Conservation (phyloP, 2,329 filamentous ascomycete species). For the Talaromyces sp. region DNA sequence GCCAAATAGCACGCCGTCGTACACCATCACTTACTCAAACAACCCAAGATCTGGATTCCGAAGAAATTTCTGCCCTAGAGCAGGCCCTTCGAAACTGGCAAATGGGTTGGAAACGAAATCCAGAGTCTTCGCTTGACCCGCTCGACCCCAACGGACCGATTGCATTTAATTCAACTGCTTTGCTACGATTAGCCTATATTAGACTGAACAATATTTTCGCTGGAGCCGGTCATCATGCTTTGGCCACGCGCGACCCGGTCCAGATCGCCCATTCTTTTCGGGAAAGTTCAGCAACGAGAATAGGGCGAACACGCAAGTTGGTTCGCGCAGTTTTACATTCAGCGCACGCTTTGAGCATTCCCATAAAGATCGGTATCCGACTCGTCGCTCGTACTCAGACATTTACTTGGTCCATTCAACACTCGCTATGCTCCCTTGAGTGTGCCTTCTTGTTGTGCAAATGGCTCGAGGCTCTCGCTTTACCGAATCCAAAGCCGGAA, state of each 20-base stretch:
- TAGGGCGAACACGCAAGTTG: slow-evolving; percentile 54
- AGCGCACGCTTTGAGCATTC: slow-evolving; percentile 61
- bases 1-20: slow-evolving; percentile 30
- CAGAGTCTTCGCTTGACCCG: slow-evolving; percentile 32
- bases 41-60: slow-evolving; percentile 14
- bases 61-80: slow-evolving; percentile 39
- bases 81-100: slow-evolving; percentile 42
- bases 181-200: slow-evolving; percentile 55
- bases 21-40: slow-evolving; percentile 22
- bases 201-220: slow-evolving; percentile 57
- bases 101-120: slow-evolving; percentile 33
- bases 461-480: slow-evolving; percentile 32
- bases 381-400: slow-evolving; percentile 34
- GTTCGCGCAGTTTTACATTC: slow-evolving; percentile 61
- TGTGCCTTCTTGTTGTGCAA: slow-evolving; percentile 37
- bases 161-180: slow-evolving; percentile 61
- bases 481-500: slow-evolving; percentile 26
- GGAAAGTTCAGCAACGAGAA: slow-evolving; percentile 41
- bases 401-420: slow-evolving; percentile 33
- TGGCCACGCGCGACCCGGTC: slow-evolving; percentile 18
- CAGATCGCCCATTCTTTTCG: slow-evolving; percentile 57
- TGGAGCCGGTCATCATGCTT: slow-evolving; percentile 39
- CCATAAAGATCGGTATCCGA: slow-evolving; percentile 30
- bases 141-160: slow-evolving; percentile 50
- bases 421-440: slow-evolving; percentile 35